These are phyloP conservation scores for Auricularia sp. DNA, from an alignment of 768 basidiomycete species.

Conservation along the genomic window DNA sequence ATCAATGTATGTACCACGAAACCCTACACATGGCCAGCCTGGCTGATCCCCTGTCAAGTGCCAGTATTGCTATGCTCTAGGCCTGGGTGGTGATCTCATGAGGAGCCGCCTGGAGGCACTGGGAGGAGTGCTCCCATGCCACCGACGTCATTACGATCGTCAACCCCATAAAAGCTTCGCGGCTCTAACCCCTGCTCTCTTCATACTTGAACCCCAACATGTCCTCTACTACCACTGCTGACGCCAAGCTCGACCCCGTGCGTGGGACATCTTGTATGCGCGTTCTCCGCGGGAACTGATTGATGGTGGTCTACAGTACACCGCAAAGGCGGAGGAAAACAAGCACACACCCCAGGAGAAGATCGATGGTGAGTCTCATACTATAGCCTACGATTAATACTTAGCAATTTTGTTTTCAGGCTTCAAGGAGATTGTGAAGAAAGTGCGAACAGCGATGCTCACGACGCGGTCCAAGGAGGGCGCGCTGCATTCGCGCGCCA, in stretches of 20 bases:
- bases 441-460: conserved; percentile 62
- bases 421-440: conserved; percentile 53
- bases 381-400: not conserved
- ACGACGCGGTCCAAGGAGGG: conserved; percentile 62
- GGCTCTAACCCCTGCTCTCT: not conserved
- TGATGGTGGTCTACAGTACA: conserved; percentile 27
- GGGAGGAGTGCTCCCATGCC: too few species aligned
- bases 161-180: too few species aligned
- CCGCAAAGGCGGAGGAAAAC: conserved; percentile 47
- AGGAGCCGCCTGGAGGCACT: too few species aligned
- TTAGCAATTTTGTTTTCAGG: conserved; percentile 24
- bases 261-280: too few species aligned
- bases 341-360: conserved; percentile 51
- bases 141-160: too few species aligned
- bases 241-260: conserved; percentile 45
- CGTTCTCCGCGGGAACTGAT: too few species aligned
- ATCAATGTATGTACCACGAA: too few species aligned
- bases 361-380: conserved; percentile 38
- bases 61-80: too few species aligned
- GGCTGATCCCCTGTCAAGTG: too few species aligned
- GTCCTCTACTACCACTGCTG: conserved; percentile 5
- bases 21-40: too few species aligned
- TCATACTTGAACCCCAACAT: conserved; percentile 3
- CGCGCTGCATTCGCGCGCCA: conserved; percentile 67
- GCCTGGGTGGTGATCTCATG: too few species aligned